These are phyloP conservation scores for Clarireedia sp. DNA, from an alignment of 2,329 filamentous ascomycete species.

Conservation along the genomic window DNA sequence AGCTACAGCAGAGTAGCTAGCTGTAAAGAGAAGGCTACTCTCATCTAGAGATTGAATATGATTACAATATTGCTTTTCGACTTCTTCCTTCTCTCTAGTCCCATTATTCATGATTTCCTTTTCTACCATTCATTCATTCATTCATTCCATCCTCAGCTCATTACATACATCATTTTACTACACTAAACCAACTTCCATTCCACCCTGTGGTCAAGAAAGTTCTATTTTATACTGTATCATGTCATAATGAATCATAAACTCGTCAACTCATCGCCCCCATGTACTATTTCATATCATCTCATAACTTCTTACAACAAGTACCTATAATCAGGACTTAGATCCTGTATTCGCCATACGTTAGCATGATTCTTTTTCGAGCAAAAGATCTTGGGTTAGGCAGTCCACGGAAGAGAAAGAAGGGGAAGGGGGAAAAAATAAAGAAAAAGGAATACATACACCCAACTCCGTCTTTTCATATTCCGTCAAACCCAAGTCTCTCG, in stretches of 20 bases:
- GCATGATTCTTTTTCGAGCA: neutral
- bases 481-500: constrained; percentile 41
- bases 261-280: neutral
- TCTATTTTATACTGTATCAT: neutral
- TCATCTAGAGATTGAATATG: too few relatives aligned
- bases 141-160: too few relatives aligned
- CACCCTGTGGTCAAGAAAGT: too few relatives aligned
- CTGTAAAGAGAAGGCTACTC: too few relatives aligned
- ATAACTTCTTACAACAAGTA: constrained; percentile 14
- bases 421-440: neutral
- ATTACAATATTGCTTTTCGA: too few relatives aligned
- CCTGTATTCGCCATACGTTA: constrained; percentile 16
- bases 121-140: too few relatives aligned
- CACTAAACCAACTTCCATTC: too few relatives aligned
- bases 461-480: constrained; percentile 51
- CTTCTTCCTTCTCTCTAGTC: too few relatives aligned
- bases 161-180: too few relatives aligned
- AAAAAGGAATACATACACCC: constrained; percentile 29
- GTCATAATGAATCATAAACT: neutral
- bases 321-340: constrained; percentile 29
- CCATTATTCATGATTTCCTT: too few relatives aligned
- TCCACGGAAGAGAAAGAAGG: neutral
- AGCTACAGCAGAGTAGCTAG: too few relatives aligned
- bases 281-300: neutral
- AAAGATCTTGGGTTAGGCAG: neutral